Evolutionary conservation across 73 alveolate species (phyloP), one percentile per base, ranked within the genome.

Genomic region (Paramecium biaurelia): DNA sequence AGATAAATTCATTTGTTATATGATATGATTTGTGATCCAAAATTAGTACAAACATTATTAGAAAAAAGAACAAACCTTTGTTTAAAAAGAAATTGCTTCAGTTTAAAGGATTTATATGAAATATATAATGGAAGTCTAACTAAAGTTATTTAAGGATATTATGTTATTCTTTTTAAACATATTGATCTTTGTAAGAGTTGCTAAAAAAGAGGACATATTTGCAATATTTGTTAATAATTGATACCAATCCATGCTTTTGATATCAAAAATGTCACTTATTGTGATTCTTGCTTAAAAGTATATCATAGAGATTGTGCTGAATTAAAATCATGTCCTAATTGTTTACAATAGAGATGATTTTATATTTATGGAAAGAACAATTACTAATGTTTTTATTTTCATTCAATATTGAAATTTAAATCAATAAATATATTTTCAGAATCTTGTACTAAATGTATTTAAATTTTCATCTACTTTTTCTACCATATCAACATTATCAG

Each of bases 51-150:
- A 89, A 11, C 41, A 7, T 53, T 70, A 21, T 42, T 89, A 23
- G 58, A 68, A 35, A 43, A 41, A 18, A 68, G 68, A 41, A 57
- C 70, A 47, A 89, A 89, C 28, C 57, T 89, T 1, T 70, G 85
- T 11, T 32, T 89, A 43, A 89, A 89, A n/a, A 58, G 85, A 42
- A 89, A 89, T 89, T 57, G 76, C 1, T 89, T 89, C 30, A 70
- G 92, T 43, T 88, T 89, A 24, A 89, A 89, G 20, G 87, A 89
- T 24, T 70, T 89, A 76, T 89, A 89, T 70, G 94, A 89, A 20
- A 89, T 89, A 1, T 70, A 89, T 49, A 89, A 89, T 70, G 94
- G 94, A 37, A 57, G 88, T 23, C 37, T 89, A 14, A 11, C 89
- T 1, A 89, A 89, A 72, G 38, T 70, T 6, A 43, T 89, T n/a